A percentile compares a stretch with the other conserved stretches of the same genome.
Conservation (phyloP, 495 filamentous ascomycete species). For the Glutinoglossum americanum region DNA sequence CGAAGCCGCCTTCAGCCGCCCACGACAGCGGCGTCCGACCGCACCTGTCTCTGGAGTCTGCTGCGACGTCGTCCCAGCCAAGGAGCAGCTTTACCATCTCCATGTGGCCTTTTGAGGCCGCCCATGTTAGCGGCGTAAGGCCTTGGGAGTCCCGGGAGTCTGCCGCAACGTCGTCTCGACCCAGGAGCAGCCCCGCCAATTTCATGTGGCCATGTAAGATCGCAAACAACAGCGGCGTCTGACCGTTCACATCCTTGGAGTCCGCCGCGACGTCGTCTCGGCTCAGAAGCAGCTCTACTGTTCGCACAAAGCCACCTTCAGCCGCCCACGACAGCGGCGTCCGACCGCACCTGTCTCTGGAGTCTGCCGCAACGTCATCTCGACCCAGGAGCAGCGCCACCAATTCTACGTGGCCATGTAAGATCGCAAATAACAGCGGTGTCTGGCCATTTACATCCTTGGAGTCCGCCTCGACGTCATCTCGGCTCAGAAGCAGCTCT, state of each 20-base stretch:
- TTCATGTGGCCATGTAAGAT: neutral
- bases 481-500: neutral
- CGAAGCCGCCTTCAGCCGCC: neutral
- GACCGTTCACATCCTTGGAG: neutral
- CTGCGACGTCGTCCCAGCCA: neutral
- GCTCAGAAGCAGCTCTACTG: neutral
- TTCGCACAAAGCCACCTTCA: neutral
- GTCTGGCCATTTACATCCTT: neutral
- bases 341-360: neutral
- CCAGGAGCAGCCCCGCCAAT: too few relatives aligned
- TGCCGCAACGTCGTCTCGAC: too few relatives aligned
- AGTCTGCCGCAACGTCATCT: neutral
- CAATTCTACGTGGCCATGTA: neutral
- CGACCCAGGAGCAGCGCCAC: neutral
- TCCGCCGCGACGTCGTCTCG: neutral
- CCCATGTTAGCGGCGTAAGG: neutral
- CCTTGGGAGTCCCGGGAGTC: neutral
- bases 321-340: neutral
- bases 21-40: neutral
- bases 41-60: neutral
- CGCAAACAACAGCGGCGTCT: neutral
- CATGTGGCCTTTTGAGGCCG: neutral
- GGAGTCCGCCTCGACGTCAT: neutral
- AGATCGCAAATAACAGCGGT: neutral
- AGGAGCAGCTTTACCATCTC: neutral